These are phyloP conservation scores for Eucalyptus pauciflora DNA, from an alignment of 345 rosid species.

Conservation along the genomic window DNA sequence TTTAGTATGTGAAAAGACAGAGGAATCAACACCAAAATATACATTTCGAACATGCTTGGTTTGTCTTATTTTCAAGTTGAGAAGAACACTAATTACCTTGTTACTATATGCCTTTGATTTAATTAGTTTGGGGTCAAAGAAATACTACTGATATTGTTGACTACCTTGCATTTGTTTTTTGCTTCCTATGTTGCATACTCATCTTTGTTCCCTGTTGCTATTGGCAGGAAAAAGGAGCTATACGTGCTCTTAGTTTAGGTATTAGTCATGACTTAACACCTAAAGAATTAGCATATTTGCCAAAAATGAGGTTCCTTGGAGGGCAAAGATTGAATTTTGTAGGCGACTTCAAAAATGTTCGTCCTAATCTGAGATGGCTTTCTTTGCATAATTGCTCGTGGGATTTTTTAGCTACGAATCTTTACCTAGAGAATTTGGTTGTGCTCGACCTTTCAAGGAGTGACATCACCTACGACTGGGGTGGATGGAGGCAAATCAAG, in stretches of 20 bases:
- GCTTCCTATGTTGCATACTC: not conserved
- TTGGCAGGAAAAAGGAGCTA: not conserved
- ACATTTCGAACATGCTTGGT: no score
- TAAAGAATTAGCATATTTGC: not conserved
- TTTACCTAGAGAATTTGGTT: not conserved
- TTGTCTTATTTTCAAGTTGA: no score
- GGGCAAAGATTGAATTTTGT: accelerated
- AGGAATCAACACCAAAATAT: not conserved
- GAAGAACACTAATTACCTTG: no score
- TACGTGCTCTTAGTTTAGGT: not conserved
- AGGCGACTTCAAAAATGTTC: not conserved
- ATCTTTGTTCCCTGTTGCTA: not conserved
- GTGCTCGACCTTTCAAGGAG: accelerated
- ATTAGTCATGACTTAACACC: not conserved
- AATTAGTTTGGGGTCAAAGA: no score
- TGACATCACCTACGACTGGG: accelerated
- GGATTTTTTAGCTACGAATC: not conserved
- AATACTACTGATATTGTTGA: not conserved
- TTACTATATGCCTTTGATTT: accelerated
- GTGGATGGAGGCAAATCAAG: not conserved
- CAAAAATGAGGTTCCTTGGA: not conserved
- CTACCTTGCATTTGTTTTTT: not conserved
- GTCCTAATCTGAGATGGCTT: no score
- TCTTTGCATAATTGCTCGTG: no score
- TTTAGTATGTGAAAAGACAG: not conserved